Evolutionary conservation across 257 asterid genomes (phyloP).

Genomic region (Nicotiana otophora): DNA sequence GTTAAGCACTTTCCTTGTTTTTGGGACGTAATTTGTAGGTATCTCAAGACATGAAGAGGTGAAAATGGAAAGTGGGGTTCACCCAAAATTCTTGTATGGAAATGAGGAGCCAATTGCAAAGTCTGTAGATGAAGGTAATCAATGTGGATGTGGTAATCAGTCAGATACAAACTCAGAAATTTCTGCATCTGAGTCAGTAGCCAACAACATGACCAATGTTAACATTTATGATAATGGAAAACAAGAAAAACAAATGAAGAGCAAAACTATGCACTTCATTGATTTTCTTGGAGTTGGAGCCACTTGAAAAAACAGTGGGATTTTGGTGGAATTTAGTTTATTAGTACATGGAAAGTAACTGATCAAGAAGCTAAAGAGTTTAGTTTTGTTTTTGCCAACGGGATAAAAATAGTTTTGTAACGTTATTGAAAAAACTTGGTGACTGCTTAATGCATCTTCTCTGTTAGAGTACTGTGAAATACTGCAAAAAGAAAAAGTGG

Average conservation of each 20-base stretch:
- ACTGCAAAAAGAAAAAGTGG: background rate
- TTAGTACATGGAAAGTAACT: background rate
- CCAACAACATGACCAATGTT: slow-evolving; percentile 18
- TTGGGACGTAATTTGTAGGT: background rate
- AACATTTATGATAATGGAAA: background rate
- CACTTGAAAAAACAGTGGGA: slow-evolving; percentile 8
- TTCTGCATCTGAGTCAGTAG: slow-evolving; percentile 29
- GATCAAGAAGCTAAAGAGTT: background rate
- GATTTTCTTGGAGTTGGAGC: slow-evolving; percentile 42
- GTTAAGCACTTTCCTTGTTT: background rate
- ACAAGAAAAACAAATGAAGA: background rate
- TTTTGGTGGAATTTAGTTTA: background rate
- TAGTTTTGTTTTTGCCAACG: background rate
- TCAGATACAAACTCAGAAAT: slow-evolving; percentile 21
- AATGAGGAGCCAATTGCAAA: slow-evolving; percentile 1
- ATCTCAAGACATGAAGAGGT: background rate
- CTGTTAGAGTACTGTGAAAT: background rate
- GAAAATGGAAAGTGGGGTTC: background rate
- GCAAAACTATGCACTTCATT: slow-evolving; percentile 15
- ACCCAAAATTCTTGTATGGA: background rate
- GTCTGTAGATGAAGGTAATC: background rate
- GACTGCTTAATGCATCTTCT: background rate
- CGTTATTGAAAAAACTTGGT: background rate
- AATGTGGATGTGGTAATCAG: background rate
- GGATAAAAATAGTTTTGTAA: background rate